phyloP scores from a whole-genome alignment of 257 asterid genomes.

The Solanum infundibuliforme region DNA sequence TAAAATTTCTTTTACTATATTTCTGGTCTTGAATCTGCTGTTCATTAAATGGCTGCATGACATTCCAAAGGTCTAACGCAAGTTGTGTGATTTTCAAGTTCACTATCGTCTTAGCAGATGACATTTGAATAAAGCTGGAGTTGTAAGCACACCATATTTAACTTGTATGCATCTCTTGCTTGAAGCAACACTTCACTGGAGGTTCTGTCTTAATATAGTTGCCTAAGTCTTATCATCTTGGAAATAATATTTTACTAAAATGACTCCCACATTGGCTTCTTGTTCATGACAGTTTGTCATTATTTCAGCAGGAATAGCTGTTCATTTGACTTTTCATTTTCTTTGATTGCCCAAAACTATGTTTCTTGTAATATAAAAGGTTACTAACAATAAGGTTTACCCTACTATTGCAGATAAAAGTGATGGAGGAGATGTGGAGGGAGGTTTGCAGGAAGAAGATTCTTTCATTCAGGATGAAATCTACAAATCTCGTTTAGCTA shows the following conservation, averaged over 20 bases:
- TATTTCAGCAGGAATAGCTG: neutral
- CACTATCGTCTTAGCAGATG: neutral
- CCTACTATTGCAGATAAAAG: constrained; percentile 51
- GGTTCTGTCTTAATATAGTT: neutral
- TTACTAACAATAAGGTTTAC: neutral
- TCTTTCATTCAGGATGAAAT: constrained; percentile 81
- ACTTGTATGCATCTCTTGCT: neutral
- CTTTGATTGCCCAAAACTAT: neutral
- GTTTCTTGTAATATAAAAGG: neutral
- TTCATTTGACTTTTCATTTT: neutral
- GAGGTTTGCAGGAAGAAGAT: constrained; percentile 69
- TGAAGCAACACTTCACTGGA: neutral
- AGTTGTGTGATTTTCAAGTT: neutral
- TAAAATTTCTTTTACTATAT: neutral
- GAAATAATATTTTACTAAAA: neutral
- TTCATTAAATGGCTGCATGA: neutral
- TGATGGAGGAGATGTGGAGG: constrained; percentile 62
- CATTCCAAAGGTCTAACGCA: neutral
- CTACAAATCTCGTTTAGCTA: constrained; percentile 78
- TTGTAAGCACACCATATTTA: neutral
- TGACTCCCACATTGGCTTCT: neutral
- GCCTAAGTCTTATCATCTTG: neutral
- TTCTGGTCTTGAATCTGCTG: neutral
- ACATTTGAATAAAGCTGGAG: neutral
- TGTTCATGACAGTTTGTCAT: neutral